Evolutionary conservation across 2,329 filamentous ascomycete species (phyloP).

Genomic region (Aspergillus puulaauensis): DNA sequence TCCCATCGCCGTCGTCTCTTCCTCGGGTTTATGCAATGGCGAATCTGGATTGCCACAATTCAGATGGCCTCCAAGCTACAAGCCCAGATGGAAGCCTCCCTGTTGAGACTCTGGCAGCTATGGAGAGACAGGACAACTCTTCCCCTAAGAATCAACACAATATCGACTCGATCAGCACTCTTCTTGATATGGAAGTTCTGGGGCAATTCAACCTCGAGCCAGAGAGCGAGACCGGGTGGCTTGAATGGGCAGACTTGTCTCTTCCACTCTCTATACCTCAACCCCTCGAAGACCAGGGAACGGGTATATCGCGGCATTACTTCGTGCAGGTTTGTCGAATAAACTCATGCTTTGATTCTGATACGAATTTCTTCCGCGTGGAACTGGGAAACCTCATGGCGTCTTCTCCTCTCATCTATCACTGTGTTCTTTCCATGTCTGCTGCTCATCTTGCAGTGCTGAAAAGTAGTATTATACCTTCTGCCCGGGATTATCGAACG

Average conservation of each 20-base stretch:
- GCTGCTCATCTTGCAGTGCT: not conserved
- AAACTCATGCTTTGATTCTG: not conserved
- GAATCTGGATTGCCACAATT: too few relatives aligned
- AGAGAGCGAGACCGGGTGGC: not conserved
- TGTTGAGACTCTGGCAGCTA: too few relatives aligned
- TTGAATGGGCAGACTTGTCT: not conserved
- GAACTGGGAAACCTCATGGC: constrained; percentile 1
- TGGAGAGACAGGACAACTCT: too few relatives aligned
- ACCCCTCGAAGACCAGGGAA: not conserved
- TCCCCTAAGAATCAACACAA: too few relatives aligned
- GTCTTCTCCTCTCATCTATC: constrained; percentile 1
- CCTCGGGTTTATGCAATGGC: too few relatives aligned
- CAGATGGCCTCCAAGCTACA: too few relatives aligned
- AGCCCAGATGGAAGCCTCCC: too few relatives aligned
- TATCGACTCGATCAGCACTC: too few relatives aligned
- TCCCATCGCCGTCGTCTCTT: too few relatives aligned
- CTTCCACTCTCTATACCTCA: not conserved
- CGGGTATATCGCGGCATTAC: not conserved
- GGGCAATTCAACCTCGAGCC: not conserved
- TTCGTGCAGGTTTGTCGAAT: not conserved
- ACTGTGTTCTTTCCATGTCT: constrained; percentile 10
- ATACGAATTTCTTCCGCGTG: not conserved
- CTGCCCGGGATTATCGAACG: not conserved
- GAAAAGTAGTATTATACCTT: not conserved
- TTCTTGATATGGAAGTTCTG: too few relatives aligned